Base-by-base conservation (phyloP, 2,329 filamentous ascomycete species). In the Trichoderma pleuroti region DNA sequence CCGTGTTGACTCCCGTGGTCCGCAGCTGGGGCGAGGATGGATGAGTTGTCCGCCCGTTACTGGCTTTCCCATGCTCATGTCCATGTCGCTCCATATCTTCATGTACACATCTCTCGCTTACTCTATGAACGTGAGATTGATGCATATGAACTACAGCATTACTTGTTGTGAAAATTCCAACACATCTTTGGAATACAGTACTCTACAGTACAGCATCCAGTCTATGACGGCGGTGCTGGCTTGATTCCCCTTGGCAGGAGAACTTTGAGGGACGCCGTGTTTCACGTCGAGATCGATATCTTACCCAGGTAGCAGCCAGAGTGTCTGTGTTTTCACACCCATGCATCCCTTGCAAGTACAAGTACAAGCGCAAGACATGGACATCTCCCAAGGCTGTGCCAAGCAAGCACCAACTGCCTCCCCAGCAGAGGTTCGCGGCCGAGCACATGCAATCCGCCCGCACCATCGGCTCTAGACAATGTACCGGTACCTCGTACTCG, bases 281-380 rank as follows among this genome's bases (percentile, higher is more conserved):
- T 46, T 68, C 65, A 68, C 39, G 39, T 21, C 21, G 56, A 68
- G 39, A 42, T 36, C 56, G 66, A 61, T 39, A 68, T 68, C 54
- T 68, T 21, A 42, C 39, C 39, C 4, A n/a, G 16, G 39, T 42
- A 16, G 39, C 18, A 52, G n/a, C n/a, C 62, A 30, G 42, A 49
- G 62, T n/a, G 61, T 46, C 26, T 49, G 39, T 32, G 39, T 60
- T 68, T 60, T 49, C 46, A 24, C 57, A 32, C 30, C 26, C 39
- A 42, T 57, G 56, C 66, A 52, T 61, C 66, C 56, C 65, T 61
- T 28, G 65, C 30, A 12, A n/a, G 28, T 16, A 32, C 39, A 49
- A 60, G 56, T 39, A 52, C 65, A 39, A 42, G 56, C 28, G n/a
- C 28, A 21, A 12, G 32, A 30, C 26, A 24, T 56, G 26, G 36